Percentiles rank a stretch among this genome's conserved stretches.
phyloP scores from a whole-genome alignment of 495 filamentous ascomycete species.

The Penicillium waksmanii region DNA sequence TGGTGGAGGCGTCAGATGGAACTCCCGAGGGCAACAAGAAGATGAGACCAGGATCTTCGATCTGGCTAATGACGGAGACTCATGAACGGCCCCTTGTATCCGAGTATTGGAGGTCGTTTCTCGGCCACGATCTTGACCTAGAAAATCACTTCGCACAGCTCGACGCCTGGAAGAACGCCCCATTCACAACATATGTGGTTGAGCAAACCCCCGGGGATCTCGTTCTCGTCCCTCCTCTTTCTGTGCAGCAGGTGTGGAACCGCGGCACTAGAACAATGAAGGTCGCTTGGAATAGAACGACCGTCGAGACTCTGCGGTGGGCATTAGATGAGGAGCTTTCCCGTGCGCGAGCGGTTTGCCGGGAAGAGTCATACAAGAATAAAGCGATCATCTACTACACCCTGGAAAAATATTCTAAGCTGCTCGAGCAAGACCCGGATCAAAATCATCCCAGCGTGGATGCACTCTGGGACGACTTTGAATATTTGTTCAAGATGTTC shows the following conservation, averaged over 20 bases:
- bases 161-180: slow-evolving; percentile 88
- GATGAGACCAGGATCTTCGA: slow-evolving; percentile 81
- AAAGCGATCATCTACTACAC: slow-evolving; percentile 92
- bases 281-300: slow-evolving; percentile 97
- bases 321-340: slow-evolving; percentile 85
- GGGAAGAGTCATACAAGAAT: slow-evolving; percentile 99
- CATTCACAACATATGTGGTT: slow-evolving; percentile 88
- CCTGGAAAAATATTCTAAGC: slow-evolving; percentile 71
- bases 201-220: slow-evolving; percentile 94
- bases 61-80: slow-evolving; percentile 98
- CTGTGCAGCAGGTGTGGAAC: slow-evolving; percentile 99
- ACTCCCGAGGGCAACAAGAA: slow-evolving; percentile 60
- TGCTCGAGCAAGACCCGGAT: slow-evolving; percentile 55
- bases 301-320: slow-evolving; percentile 83
- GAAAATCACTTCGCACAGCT: slow-evolving; percentile 95
- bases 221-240: slow-evolving; percentile 91
- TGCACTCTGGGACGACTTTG: slow-evolving; percentile 77
- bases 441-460: slow-evolving; percentile 56
- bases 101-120: slow-evolving; percentile 87
- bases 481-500: slow-evolving; percentile 73
- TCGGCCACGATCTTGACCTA: slow-evolving; percentile 95
- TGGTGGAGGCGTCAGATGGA: slow-evolving; percentile 81
- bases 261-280: slow-evolving; percentile 94
- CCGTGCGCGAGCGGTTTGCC: slow-evolving; percentile 86
- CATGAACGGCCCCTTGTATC: slow-evolving; percentile 84